phyloP scores from a whole-genome alignment of 2,329 filamentous ascomycete species.

The Penicillium sp. region DNA sequence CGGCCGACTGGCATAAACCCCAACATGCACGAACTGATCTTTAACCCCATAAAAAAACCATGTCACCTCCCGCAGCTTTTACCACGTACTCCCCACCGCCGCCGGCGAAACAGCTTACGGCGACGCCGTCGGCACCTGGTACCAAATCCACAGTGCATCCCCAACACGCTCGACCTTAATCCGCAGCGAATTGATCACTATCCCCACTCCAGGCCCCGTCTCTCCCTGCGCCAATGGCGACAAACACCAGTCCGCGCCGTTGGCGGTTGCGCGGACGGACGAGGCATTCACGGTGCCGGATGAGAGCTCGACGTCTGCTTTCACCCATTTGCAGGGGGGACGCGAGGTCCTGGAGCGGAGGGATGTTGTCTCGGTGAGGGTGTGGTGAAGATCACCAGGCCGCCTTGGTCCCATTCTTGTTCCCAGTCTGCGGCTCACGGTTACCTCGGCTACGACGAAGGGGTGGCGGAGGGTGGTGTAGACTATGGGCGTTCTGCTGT shows the following conservation, averaged over 20 bases:
- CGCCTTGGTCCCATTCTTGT: slow-evolving; percentile 59
- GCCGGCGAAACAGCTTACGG: slow-evolving; percentile 35
- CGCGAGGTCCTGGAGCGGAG: not conserved
- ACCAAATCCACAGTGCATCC: slow-evolving; percentile 56
- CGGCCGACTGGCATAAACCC: slow-evolving; percentile 57
- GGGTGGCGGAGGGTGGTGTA: slow-evolving; percentile 53
- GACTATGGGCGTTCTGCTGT: slow-evolving; percentile 56
- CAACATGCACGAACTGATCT: slow-evolving; percentile 56
- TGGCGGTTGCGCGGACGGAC: slow-evolving; percentile 54
- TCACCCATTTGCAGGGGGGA: slow-evolving; percentile 55
- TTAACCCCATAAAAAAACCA: slow-evolving; percentile 60
- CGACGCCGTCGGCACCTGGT: slow-evolving; percentile 44
- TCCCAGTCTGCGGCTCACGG: slow-evolving; percentile 57
- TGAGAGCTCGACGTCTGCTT: slow-evolving; percentile 57
- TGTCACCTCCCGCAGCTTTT: slow-evolving; percentile 57
- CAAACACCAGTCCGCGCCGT: slow-evolving; percentile 57
- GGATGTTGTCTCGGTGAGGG: slow-evolving; percentile 13
- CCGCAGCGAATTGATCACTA: slow-evolving; percentile 47
- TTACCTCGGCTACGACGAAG: slow-evolving; percentile 57
- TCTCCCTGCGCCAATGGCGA: slow-evolving; percentile 42
- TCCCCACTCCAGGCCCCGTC: slow-evolving; percentile 36
- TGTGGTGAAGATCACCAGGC: slow-evolving; percentile 56
- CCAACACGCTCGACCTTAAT: slow-evolving; percentile 57
- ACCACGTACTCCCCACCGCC: slow-evolving; percentile 49
- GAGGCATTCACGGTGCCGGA: slow-evolving; percentile 54